Percentiles rank a stretch among this genome's conserved stretches.
Conservation (phyloP, 1,139 yeast genomes). For the Hyphopichia pseudoburtonii region DNA sequence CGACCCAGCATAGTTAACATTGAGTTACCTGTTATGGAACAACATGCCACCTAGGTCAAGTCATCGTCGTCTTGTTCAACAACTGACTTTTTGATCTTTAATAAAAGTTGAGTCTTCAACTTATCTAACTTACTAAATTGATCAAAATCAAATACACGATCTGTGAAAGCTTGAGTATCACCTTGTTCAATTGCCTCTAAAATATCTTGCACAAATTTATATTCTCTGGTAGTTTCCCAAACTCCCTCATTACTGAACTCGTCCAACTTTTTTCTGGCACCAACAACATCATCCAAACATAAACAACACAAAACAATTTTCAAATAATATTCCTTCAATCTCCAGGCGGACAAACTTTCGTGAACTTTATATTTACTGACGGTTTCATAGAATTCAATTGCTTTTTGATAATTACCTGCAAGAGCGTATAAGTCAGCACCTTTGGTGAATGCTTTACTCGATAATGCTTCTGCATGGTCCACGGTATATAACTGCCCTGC, state of each 20-base stretch:
- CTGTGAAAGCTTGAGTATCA: constrained; percentile 74
- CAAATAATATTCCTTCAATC: constrained; percentile 85
- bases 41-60: constrained; percentile 18
- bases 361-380: constrained; percentile 76
- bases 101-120: constrained; percentile 84
- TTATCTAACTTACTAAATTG: constrained; percentile 88
- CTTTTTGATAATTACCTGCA: constrained; percentile 67
- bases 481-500: constrained; percentile 97
- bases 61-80: constrained; percentile 73
- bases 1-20: too few relatives aligned
- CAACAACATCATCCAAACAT: constrained; percentile 82
- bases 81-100: constrained; percentile 76
- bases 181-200: constrained; percentile 75
- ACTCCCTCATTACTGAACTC: constrained; percentile 76
- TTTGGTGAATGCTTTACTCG: constrained; percentile 84
- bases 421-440: constrained; percentile 90
- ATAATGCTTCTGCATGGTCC: constrained; percentile 89
- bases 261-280: constrained; percentile 72
- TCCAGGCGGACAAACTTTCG: constrained; percentile 82
- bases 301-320: constrained; percentile 80
- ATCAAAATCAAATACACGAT: constrained; percentile 78
- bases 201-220: constrained; percentile 60
- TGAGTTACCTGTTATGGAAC: too few relatives aligned
- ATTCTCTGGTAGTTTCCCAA: constrained; percentile 79
- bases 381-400: constrained; percentile 72